Percentiles rank a stretch among this genome's conserved stretches.
phyloP scores from a whole-genome alignment of 305 asterid genomes.

The Ajuga reptans region DNA sequence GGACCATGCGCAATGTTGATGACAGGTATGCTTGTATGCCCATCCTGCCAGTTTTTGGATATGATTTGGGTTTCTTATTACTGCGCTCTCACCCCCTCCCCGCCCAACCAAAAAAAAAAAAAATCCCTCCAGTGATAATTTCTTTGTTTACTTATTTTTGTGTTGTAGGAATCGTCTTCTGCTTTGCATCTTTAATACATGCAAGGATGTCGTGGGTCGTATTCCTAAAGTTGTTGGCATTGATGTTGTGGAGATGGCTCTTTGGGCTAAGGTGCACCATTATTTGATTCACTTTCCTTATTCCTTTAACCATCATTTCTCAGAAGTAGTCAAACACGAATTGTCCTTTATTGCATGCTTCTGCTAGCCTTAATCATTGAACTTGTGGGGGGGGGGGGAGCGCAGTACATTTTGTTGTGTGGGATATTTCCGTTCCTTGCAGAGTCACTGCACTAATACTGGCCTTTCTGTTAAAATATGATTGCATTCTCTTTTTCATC shows the following conservation, averaged over 20 bases:
- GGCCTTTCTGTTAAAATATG: background rate
- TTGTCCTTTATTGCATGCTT: background rate
- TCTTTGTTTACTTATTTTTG: background rate
- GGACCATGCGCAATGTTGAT: slow-evolving; percentile 98
- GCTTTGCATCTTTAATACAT: slow-evolving; percentile 63
- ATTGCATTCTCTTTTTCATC: slow-evolving; percentile 7
- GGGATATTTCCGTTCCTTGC: slow-evolving; percentile 5
- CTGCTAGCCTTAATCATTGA: background rate
- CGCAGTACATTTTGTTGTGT: background rate
- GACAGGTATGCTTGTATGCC: slow-evolving; percentile 55
- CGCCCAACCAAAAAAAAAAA: too few species aligned
- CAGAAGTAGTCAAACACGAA: slow-evolving; percentile 1
- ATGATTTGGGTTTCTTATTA: slow-evolving; percentile 12
- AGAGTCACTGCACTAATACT: background rate
- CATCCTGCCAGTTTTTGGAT: background rate
- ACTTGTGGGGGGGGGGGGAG: background rate
- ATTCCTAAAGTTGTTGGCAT: slow-evolving; percentile 90
- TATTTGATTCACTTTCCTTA: slow-evolving; percentile 9
- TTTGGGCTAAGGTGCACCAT: slow-evolving; percentile 85
- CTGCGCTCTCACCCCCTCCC: background rate
- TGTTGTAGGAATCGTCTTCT: slow-evolving; percentile 66
- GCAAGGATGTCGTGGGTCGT: slow-evolving; percentile 82
- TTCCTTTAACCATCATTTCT: slow-evolving; percentile 16
- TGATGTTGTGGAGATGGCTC: slow-evolving; percentile 83
- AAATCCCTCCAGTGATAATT: slow-evolving; percentile 3